Evolutionary conservation across 2,329 filamentous ascomycete genomes (phyloP), one percentile per base, ranked within the genome.

Genomic region (Fusarium sp.): DNA sequence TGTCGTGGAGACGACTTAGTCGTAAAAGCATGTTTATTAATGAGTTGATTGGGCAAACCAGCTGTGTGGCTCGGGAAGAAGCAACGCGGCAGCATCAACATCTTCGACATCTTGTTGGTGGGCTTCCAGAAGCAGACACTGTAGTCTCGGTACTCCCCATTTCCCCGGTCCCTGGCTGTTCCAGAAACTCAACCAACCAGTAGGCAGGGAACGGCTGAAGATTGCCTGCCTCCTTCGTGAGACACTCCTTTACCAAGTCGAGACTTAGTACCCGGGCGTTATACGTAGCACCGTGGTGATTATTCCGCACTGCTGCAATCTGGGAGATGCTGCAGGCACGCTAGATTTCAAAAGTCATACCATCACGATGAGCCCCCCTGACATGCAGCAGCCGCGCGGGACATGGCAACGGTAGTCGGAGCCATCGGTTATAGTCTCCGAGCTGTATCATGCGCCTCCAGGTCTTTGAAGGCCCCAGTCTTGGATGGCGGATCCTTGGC

Each of bases 301-400:
- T 35, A 45, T 20, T 45, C 59, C 45, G 59, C 31, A 82, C 0
- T 45, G 43, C 31, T 35, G 41, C 45, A 62, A 31, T 33, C 20
- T 57, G 16, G 31, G n/a, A 37, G 10, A 24, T 57, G 13, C 31
- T 57, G 54, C 33, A 35, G 50, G 50, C 27, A 54, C 50, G 27
- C 27, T 54, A 31, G 48, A 54, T 54, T 31, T 54, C 18, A 13
- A 54, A 33, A 20, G 31, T 54, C 50, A 27, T 31, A 27, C 50
- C 50, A 54, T 33, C 27, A 54, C 20, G 50, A 54, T 54, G 50
- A 5, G 11, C 27, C 27, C 48, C 45, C 45, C 45, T 29, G 48
- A 29, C 24, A 5, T 52, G 43, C 13, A 48, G 43, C 20, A 48
- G 50, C 18, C 50, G 27, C 27, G 18, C 50, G 27, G 50, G 50